Percentiles rank a stretch among this genome's conserved stretches.
These are phyloP conservation scores for Amborella trichopoda DNA, from an alignment of 164 flowering plant species.

Conservation along the genomic window DNA sequence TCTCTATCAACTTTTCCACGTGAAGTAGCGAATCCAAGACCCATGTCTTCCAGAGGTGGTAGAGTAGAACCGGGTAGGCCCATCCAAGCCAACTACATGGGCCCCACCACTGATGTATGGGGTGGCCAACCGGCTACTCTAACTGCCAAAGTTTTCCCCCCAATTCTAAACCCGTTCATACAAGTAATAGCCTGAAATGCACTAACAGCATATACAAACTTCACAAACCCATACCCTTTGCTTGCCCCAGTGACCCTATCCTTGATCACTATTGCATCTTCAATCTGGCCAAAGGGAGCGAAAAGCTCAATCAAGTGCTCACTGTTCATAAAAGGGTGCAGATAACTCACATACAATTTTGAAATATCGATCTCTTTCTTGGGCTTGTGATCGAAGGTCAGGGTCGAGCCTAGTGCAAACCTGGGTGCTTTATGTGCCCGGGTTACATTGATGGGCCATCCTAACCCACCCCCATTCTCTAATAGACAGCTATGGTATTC, in stretches of 20 bases:
- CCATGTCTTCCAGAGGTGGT: no score
- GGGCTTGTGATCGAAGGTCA: slow-evolving; percentile 6
- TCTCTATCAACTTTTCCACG: no score
- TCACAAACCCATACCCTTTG: slow-evolving; percentile 40
- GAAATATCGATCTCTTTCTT: slow-evolving; percentile 11
- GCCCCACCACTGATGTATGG: neutral
- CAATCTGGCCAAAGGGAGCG: slow-evolving; percentile 28
- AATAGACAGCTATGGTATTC: neutral
- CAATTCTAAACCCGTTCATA: slow-evolving; percentile 26
- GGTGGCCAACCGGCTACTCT: slow-evolving; percentile 12
- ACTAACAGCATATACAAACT: slow-evolving; percentile 14
- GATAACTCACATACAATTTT: slow-evolving; percentile 24
- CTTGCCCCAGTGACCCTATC: slow-evolving; percentile 22
- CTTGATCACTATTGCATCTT: slow-evolving; percentile 21
- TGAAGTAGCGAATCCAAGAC: no score
- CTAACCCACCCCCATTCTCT: slow-evolving; percentile 5
- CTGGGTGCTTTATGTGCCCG: no score
- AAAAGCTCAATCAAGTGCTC: slow-evolving; percentile 18
- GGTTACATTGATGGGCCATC: no score
- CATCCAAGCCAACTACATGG: neutral
- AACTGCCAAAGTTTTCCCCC: slow-evolving; percentile 27
- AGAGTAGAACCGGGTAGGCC: no score
- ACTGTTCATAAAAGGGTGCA: slow-evolving; percentile 23
- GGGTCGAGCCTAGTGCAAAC: slow-evolving; percentile 8
- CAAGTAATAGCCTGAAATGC: slow-evolving; percentile 21